Evolutionary conservation across 176 grass and related monocot species (phyloP), one percentile per base, ranked within the genome.

Genomic region (Leersia perrieri): DNA sequence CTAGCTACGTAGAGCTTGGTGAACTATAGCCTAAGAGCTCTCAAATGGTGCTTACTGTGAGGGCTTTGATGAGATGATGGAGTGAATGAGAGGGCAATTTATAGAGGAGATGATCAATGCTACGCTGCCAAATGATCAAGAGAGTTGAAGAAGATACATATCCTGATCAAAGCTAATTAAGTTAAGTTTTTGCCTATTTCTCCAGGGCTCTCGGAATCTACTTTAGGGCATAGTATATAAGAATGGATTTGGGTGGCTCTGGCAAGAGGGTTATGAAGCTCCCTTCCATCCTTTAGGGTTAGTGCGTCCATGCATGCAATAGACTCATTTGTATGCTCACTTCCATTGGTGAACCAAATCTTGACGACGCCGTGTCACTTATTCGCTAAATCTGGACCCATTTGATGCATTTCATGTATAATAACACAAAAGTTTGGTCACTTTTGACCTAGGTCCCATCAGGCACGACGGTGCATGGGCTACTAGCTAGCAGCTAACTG

Each of bases 391-490:
- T 90, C 84, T 80, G 57, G 81, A 90, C 57, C 73, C 35, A 63
- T 44, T 72, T 49, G 68, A 49, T 74, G 49, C 60, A 81, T 35
- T 32, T 31, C 51, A 47, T 13, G 45, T 49, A 68, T 40, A 68
- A 38, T 61, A 80, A 41, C 9, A 9, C 9, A 63, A 88, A 89
- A 87, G 90, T 73, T 16, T 40, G 23, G 5, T 65, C 28, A 71
- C 84, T 92, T 92, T 92, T 84, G 84, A 84, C 71, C 47, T 85
- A 77, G 87, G 77, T 70, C 82, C 57, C 77, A 76, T 89, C 71
- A 81, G 81, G 58, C 41, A 77, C 33, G 57, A 44, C 26, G 42
- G 33, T 57, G 71, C 72, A 74, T 65, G 77, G 4, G 40, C 41
- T 85, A 79, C 13, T 45, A 45, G 42, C 42, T 45, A 45, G 1